phyloP scores from a whole-genome alignment of 805 yeast species.

The Cyberlindnera saturnus region DNA sequence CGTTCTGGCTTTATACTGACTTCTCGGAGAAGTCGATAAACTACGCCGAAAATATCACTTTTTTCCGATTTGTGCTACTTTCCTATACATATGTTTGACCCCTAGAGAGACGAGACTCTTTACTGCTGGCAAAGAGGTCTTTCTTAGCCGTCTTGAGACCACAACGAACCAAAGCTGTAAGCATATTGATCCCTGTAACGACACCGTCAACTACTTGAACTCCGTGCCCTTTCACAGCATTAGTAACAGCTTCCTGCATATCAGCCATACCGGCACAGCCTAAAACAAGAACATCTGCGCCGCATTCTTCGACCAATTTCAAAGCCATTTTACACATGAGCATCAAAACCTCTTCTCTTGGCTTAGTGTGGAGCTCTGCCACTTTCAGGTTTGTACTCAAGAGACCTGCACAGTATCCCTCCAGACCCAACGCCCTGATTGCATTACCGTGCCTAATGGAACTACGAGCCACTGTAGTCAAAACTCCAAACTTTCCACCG shows the following conservation, averaged over 20 bases:
- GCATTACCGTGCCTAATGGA: constrained; percentile 28
- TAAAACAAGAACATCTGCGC: constrained; percentile 26
- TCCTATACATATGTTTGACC: constrained; percentile 18
- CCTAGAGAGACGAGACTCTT: constrained; percentile 12
- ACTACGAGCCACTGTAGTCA: constrained; percentile 27
- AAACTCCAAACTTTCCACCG: constrained; percentile 29
- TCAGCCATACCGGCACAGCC: constrained; percentile 31
- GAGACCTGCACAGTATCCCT: constrained; percentile 28
- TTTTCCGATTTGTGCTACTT: not conserved
- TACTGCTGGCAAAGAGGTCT: constrained; percentile 24
- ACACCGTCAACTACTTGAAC: constrained; percentile 25
- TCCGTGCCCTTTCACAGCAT: constrained; percentile 13
- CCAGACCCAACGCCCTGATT: constrained; percentile 24
- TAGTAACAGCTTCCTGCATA: constrained; percentile 21
- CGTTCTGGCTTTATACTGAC: not conserved
- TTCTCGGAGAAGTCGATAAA: not conserved
- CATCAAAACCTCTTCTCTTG: constrained; percentile 24
- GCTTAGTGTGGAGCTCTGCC: constrained; percentile 27
- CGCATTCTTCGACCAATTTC: constrained; percentile 21
- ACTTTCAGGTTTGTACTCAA: constrained; percentile 28
- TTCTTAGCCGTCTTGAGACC: constrained; percentile 25
- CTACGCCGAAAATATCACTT: not conserved
- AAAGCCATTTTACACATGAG: constrained; percentile 24
- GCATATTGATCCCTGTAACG: constrained; percentile 21
- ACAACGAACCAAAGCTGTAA: constrained; percentile 18